phyloP scores from a whole-genome alignment of 31 red algal species.

The Odonthalia washingtoniensis region DNA sequence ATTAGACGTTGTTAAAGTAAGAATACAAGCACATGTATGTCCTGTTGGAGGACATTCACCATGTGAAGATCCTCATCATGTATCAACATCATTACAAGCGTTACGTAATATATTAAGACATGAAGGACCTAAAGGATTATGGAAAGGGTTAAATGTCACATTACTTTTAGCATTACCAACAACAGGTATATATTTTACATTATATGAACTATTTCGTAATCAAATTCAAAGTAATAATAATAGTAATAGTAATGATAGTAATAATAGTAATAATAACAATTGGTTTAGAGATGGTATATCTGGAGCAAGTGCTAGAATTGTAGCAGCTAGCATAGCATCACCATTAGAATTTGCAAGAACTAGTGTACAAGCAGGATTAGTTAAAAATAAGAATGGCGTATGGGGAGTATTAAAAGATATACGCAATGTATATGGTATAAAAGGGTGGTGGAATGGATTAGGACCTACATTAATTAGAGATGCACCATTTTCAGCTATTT shows the following conservation, averaged over 20 bases:
- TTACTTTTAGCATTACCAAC: conserved; percentile 82
- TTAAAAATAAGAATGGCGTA: conserved; percentile 35
- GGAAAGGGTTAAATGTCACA: conserved; percentile 85
- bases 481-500: conserved; percentile 97
- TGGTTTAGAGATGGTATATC: conserved; percentile 16
- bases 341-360: conserved; percentile 95
- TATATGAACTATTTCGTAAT: conserved; percentile 83
- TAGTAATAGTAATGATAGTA: neutral
- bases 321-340: conserved; percentile 56
- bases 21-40: conserved; percentile 91
- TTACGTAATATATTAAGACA: conserved; percentile 59
- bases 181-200: conserved; percentile 90
- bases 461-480: conserved; percentile 87
- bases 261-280: neutral
- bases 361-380: conserved; percentile 72
- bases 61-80: conserved; percentile 57
- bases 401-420: conserved; percentile 60
- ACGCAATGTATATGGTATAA: conserved; percentile 42
- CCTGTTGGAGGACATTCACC: conserved; percentile 30
- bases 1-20: conserved; percentile 92
- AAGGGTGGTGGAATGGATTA: conserved; percentile 82
- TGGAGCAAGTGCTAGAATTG: conserved; percentile 70
- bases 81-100: conserved; percentile 54
- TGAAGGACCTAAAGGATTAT: conserved; percentile 81
- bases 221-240: neutral